Evolutionary conservation across 192 early-diverging fungal genomes (phyloP).

Genomic region (Entomortierella beljakovae): DNA sequence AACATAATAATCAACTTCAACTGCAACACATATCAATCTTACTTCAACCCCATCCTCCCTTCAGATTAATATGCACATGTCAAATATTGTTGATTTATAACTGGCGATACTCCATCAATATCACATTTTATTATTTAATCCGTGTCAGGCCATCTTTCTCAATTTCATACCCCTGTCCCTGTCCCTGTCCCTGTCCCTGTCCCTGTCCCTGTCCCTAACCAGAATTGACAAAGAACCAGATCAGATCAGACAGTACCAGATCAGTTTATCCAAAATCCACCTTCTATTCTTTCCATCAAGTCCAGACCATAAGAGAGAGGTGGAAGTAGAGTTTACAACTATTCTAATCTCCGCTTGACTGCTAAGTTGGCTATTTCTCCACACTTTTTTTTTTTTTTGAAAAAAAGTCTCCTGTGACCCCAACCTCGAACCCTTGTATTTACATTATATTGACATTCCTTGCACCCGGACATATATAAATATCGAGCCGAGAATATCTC

Average conservation of each 20-base stretch:
- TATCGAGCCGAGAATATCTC: neutral
- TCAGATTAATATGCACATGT: too few species aligned
- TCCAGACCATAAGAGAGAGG: too few species aligned
- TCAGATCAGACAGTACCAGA: neutral
- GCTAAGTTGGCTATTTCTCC: neutral
- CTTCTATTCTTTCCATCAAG: neutral
- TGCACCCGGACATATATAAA: neutral
- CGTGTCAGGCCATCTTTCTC: neutral
- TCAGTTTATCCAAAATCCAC: neutral
- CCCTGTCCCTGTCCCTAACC: neutral
- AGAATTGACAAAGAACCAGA: neutral
- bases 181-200: neutral
- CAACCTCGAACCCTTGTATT: neutral
- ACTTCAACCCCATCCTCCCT: too few species aligned
- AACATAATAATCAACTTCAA: too few species aligned
- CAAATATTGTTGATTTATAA: too few species aligned
- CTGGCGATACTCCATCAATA: too few species aligned
- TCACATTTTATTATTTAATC: too few species aligned
- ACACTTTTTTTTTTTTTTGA: neutral
- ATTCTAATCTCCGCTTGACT: neutral
- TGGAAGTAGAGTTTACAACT: too few species aligned
- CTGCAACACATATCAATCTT: too few species aligned
- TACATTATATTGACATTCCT: neutral
- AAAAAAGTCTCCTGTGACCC: neutral
- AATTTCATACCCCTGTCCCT: slow-evolving; percentile 1